Evolutionary conservation across 1,139 yeast genomes (phyloP).

Genomic region (Taphrina deformans): DNA sequence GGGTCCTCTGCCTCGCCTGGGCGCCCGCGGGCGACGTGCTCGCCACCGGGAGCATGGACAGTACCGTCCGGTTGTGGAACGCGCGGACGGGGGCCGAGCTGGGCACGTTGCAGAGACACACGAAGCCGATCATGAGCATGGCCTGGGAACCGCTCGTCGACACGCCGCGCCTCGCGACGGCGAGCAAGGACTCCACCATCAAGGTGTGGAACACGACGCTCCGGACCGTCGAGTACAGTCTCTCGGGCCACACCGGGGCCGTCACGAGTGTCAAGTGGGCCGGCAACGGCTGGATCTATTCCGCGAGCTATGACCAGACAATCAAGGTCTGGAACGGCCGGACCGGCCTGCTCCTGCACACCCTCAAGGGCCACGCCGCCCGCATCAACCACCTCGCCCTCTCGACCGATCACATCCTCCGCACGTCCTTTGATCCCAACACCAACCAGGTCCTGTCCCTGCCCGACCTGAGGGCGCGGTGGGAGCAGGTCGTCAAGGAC

Average conservation of each 20-base stretch:
- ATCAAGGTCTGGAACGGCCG: constrained; percentile 81
- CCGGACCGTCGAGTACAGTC: constrained; percentile 62
- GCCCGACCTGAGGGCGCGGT: constrained; percentile 60
- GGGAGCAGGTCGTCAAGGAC: constrained; percentile 73
- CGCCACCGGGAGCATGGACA: constrained; percentile 97
- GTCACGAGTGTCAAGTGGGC: constrained; percentile 98
- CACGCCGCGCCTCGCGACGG: constrained; percentile 73
- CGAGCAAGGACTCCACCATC: constrained; percentile 88
- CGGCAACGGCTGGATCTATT: constrained; percentile 78
- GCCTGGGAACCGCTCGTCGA: constrained; percentile 91
- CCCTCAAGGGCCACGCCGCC: constrained; percentile 87
- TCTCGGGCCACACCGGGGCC: constrained; percentile 85
- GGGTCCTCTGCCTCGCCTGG: constrained; percentile 94
- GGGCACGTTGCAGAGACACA: constrained; percentile 72
- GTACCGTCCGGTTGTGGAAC: constrained; percentile 79
- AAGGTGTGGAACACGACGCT: constrained; percentile 87
- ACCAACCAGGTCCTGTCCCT: constrained; percentile 23
- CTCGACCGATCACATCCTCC: constrained; percentile 82
- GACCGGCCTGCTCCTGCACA: constrained; percentile 55
- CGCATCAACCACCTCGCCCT: constrained; percentile 95
- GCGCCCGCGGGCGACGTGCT: constrained; percentile 87
- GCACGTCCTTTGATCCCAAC: constrained; percentile 62
- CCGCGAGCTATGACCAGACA: constrained; percentile 94
- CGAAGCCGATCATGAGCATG: constrained; percentile 84
- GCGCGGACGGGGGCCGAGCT: constrained; percentile 68